Percentiles rank a stretch among this genome's conserved stretches.
Conservation (phyloP, 148 eudicot species). For the Arctostaphylos glauca region DNA sequence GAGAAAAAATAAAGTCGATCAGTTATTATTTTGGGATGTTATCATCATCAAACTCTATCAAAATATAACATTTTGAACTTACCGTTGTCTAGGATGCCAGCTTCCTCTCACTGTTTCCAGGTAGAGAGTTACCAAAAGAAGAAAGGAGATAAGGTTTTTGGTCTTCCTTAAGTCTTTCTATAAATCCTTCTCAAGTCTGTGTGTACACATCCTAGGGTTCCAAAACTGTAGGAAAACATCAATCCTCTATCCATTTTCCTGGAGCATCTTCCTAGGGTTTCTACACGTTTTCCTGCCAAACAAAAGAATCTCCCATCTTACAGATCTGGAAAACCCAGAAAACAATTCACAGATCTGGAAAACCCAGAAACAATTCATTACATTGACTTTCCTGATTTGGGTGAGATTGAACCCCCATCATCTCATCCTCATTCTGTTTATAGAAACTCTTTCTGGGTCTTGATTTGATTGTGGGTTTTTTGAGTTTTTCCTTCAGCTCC, state of each 20-base stretch:
- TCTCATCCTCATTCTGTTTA: not conserved
- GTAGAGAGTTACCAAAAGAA: slow-evolving; percentile 38
- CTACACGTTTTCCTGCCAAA: not conserved
- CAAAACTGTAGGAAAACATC: not conserved
- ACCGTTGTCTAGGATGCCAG: no score
- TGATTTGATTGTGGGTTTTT: not conserved
- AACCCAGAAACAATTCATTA: slow-evolving; percentile 17
- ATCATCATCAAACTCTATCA: no score
- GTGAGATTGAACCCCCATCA: slow-evolving; percentile 8
- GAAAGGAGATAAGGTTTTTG: slow-evolving; percentile 49
- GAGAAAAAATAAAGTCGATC: no score
- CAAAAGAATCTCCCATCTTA: not conserved
- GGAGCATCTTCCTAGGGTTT: slow-evolving; percentile 31
- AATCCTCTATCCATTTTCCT: slow-evolving; percentile 12
- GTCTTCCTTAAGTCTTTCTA: slow-evolving; percentile 12
- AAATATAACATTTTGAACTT: no score
- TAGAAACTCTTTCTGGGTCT: slow-evolving; percentile 10
- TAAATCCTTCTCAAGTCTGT: not conserved
- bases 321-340: slow-evolving; percentile 18
- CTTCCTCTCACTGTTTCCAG: not conserved
- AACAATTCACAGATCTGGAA: slow-evolving; percentile 24
- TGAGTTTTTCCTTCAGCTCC: not conserved
- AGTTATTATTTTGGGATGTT: no score
- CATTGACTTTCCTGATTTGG: not conserved
- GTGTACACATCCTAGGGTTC: not conserved